These are phyloP conservation scores for Hymenoscyphus occultus DNA, from an alignment of 2,329 filamentous ascomycete species.

Conservation along the genomic window DNA sequence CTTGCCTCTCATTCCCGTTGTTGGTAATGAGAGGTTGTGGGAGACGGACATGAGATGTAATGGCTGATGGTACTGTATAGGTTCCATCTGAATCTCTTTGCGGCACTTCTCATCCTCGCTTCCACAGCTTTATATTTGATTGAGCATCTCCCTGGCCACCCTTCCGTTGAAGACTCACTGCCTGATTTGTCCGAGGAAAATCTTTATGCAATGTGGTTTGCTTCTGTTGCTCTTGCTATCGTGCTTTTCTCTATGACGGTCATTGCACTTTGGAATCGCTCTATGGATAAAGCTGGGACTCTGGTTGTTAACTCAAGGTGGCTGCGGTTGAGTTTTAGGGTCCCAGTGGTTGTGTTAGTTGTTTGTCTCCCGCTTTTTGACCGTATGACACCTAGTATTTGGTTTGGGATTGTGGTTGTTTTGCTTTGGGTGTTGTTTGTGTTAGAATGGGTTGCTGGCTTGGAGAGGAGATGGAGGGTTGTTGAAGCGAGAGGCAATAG, in stretches of 20 bases:
- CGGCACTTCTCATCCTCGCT: slow-evolving; percentile 20
- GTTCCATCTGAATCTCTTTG: slow-evolving; percentile 20
- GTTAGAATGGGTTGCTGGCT: slow-evolving; percentile 19
- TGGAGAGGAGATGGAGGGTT: slow-evolving; percentile 19
- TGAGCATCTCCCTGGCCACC: slow-evolving; percentile 5
- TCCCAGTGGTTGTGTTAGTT: too few relatives aligned
- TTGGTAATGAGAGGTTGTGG: not conserved
- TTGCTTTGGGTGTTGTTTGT: slow-evolving; percentile 20
- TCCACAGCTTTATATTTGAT: slow-evolving; percentile 22
- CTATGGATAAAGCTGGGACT: too few relatives aligned
- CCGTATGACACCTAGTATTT: too few relatives aligned
- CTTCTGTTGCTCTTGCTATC: too few relatives aligned
- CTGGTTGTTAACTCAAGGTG: too few relatives aligned
- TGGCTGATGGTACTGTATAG: slow-evolving; percentile 1
- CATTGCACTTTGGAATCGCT: too few relatives aligned
- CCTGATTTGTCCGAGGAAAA: not conserved
- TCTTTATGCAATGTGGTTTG: slow-evolving; percentile 20
- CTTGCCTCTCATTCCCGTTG: too few relatives aligned
- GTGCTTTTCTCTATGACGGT: too few relatives aligned
- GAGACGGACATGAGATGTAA: too few relatives aligned
- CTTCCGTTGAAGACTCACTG: not conserved
- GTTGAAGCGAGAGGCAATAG: slow-evolving; percentile 13
- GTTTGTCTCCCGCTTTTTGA: too few relatives aligned
- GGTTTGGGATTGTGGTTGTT: not conserved
- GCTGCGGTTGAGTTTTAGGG: too few relatives aligned